Conservation (phyloP, 352 stramenopile species). For the Thraustotheca clavata region DNA sequence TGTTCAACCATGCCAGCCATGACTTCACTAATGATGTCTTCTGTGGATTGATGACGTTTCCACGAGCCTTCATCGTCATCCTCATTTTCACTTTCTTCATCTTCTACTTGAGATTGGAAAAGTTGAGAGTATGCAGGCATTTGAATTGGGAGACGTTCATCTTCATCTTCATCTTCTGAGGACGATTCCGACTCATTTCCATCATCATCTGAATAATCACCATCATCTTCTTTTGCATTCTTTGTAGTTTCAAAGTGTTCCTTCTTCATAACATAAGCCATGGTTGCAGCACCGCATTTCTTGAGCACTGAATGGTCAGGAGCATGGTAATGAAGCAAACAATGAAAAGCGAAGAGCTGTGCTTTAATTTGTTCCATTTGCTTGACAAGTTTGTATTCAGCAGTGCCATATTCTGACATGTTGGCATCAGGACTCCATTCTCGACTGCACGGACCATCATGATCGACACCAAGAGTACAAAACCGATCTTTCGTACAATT, state of each 20-base stretch:
- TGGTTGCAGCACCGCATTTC: constrained; percentile 74
- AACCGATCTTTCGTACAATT: constrained; percentile 73
- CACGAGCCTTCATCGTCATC: constrained; percentile 33
- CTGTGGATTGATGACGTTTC: constrained; percentile 44
- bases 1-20: constrained; percentile 75
- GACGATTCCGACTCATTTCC: constrained; percentile 30
- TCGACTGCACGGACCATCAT: constrained; percentile 69
- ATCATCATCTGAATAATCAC: constrained; percentile 22
- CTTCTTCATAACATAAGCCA: constrained; percentile 68
- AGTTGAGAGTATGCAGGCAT: constrained; percentile 22
- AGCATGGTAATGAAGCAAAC: constrained; percentile 79
- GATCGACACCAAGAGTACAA: constrained; percentile 64
- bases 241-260: constrained; percentile 40
- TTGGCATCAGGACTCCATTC: constrained; percentile 23
- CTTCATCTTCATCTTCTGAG: constrained; percentile 68
- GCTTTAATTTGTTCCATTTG: constrained; percentile 84
- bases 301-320: constrained; percentile 80
- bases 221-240: constrained; percentile 40
- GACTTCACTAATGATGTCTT: constrained; percentile 62
- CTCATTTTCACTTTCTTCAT: constrained; percentile 38
- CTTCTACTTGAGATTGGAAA: neutral
- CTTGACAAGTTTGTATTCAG: constrained; percentile 48
- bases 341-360: constrained; percentile 84
- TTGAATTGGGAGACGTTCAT: constrained; percentile 42
- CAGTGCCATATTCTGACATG: constrained; percentile 40